A percentile compares a stretch with the other conserved stretches of the same genome.
phyloP scores from a whole-genome alignment of 2,329 filamentous ascomycete genomes.

The Basipetospora chlamydospora region DNA sequence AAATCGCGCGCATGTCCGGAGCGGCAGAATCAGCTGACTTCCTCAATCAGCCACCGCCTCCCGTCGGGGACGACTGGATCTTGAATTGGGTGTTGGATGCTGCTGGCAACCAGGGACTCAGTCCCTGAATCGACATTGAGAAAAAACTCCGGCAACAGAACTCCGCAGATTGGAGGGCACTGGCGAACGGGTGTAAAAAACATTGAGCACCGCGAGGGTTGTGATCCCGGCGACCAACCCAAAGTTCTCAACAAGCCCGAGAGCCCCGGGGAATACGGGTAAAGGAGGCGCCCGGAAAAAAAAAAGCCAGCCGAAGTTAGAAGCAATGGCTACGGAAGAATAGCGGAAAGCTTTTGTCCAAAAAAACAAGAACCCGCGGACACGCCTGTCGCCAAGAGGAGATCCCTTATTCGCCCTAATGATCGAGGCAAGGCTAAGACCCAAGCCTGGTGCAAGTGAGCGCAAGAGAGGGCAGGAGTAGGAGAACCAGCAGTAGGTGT shows the following conservation, averaged over 20 bases:
- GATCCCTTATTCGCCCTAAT: not conserved
- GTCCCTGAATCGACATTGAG: not conserved
- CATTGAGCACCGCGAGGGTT: too few species aligned
- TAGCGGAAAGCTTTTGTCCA: too few species aligned
- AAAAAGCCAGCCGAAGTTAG: too few species aligned
- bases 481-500: too few species aligned
- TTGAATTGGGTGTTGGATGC: constrained; percentile 13
- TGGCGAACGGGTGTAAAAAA: too few species aligned
- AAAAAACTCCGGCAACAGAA: too few species aligned
- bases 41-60: constrained; percentile 16
- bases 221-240: too few species aligned
- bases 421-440: too few species aligned
- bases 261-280: too few species aligned
- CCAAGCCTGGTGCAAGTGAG: not conserved
- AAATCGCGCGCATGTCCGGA: not conserved
- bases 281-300: not conserved
- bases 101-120: constrained; percentile 1
- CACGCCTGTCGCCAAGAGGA: not conserved
- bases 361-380: not conserved
- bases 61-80: constrained; percentile 19
- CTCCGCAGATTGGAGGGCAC: too few species aligned
- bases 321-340: too few species aligned
- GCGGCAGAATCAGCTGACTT: not conserved
- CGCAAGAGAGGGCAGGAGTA: not conserved
- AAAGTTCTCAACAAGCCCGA: too few species aligned